These are phyloP conservation scores for Aspergillus panamensis DNA, from an alignment of 495 filamentous ascomycete species.

Conservation along the genomic window DNA sequence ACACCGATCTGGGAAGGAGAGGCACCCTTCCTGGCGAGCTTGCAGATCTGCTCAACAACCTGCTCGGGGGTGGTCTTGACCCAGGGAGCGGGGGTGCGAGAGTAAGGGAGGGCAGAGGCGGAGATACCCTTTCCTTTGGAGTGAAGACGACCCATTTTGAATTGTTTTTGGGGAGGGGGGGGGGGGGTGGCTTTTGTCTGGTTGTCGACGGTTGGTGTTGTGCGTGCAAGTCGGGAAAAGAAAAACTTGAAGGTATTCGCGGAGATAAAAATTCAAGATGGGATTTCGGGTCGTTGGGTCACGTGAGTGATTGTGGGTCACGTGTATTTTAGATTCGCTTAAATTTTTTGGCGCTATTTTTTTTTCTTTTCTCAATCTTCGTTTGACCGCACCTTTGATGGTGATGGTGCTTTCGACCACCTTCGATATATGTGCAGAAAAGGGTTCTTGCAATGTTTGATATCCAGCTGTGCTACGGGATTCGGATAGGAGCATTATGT, in stretches of 20 bases:
- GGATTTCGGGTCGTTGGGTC: constrained; percentile 21
- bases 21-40: constrained; percentile 94
- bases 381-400: background rate
- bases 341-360: constrained; percentile 4
- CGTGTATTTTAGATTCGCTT: constrained; percentile 11
- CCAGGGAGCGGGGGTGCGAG: constrained; percentile 85
- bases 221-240: constrained; percentile 26
- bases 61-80: constrained; percentile 85
- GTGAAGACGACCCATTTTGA: constrained; percentile 96
- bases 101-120: constrained; percentile 92
- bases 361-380: constrained; percentile 4
- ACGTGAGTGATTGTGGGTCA: constrained; percentile 21
- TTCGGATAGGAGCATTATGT: background rate
- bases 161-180: constrained; percentile 31
- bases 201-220: constrained; percentile 41
- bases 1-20: constrained; percentile 99
- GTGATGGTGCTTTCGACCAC: too few relatives aligned
- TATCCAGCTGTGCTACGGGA: background rate
- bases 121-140: constrained; percentile 99
- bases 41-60: constrained; percentile 98
- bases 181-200: constrained; percentile 20
- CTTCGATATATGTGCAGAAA: background rate
- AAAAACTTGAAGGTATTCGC: constrained; percentile 7
- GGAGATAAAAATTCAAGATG: background rate
- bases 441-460: background rate